Conservation (phyloP, 257 asterid species). For the Verbascum thapsus region DNA sequence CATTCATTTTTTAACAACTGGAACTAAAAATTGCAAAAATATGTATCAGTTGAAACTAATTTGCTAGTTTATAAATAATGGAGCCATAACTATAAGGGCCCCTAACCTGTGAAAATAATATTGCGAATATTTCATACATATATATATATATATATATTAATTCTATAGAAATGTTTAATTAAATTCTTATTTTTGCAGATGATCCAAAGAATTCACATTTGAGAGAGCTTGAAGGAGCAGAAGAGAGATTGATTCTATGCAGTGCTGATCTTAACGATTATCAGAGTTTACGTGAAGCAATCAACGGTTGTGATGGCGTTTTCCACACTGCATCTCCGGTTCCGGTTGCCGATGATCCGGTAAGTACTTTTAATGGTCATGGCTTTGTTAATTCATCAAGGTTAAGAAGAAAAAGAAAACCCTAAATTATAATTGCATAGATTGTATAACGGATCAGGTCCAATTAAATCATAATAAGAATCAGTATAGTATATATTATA, state of each 20-base stretch:
- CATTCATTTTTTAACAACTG: no score
- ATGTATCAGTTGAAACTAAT: no score
- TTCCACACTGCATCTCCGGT: constrained; percentile 74
- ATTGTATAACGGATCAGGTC: no score
- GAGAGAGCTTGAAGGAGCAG: constrained; percentile 58
- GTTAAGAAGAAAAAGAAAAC: no score
- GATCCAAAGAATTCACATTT: constrained; percentile 57
- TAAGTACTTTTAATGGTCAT: constrained; percentile 22
- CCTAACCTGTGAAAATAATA: no score
- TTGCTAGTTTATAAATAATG: no score
- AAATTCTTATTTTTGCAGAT: constrained; percentile 30
- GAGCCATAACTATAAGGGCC: no score
- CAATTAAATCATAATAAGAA: no score
- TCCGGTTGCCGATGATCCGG: constrained; percentile 49
- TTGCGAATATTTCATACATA: no score
- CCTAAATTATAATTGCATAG: no score
- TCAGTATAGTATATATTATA: neutral
- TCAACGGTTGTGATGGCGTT: constrained; percentile 63
- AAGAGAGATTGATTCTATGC: constrained; percentile 49
- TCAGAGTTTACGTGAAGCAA: constrained; percentile 51
- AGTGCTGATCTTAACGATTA: constrained; percentile 60
- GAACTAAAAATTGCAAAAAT: no score
- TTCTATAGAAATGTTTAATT: neutral
- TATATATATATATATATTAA: neutral
- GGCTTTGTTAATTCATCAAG: neutral